Conservation (phyloP, 345 rosid species). For the Murraya koenigii region DNA sequence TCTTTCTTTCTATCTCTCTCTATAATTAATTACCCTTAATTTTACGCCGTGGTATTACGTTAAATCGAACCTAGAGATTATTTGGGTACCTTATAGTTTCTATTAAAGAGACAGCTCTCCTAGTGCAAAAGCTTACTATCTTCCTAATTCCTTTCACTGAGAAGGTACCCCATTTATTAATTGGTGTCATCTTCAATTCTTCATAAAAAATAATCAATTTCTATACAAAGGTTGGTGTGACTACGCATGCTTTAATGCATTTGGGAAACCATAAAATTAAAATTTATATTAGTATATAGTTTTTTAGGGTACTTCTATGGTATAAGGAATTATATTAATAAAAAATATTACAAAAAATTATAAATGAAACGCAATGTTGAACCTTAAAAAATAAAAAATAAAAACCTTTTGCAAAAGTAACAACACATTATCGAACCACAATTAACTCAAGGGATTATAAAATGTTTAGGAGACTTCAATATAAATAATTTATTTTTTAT, state of each 20-base stretch:
- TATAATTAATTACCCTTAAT: background rate
- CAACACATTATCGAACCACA: background rate
- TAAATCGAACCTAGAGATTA: slow-evolving; percentile 34
- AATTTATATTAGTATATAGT: background rate
- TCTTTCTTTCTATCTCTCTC: background rate
- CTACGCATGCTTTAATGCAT: background rate
- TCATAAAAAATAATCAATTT: background rate
- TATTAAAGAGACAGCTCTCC: slow-evolving; percentile 48
- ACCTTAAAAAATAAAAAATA: no score
- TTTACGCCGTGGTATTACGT: slow-evolving; percentile 41
- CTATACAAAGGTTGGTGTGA: slow-evolving; percentile 1
- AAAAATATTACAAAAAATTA: no score
- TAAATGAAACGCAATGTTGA: no score
- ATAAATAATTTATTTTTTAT: background rate
- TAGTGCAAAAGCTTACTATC: slow-evolving; percentile 31
- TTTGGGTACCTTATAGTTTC: slow-evolving; percentile 23
- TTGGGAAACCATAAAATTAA: background rate
- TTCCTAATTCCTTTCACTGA: slow-evolving; percentile 32
- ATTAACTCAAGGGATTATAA: background rate
- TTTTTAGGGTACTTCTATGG: background rate
- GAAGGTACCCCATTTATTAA: slow-evolving; percentile 23
- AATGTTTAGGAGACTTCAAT: background rate
- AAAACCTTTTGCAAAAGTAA: background rate
- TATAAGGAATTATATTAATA: background rate
- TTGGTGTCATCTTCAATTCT: background rate